Conservation (phyloP, 768 basidiomycete genomes). For the Phylloporus sp. region DNA sequence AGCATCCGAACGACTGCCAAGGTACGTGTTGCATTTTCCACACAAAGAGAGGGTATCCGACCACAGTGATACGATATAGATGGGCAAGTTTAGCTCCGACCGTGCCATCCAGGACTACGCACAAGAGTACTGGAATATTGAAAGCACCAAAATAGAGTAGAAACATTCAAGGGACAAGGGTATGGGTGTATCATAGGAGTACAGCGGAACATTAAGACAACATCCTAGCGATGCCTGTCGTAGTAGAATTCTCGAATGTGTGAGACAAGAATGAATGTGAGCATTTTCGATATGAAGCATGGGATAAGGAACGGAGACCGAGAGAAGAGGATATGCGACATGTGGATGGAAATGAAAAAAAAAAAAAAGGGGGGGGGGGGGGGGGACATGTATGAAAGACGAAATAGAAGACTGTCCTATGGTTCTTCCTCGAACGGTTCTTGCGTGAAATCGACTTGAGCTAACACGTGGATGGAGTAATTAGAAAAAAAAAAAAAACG, state of each 20-base stretch:
- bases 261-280: slow-evolving; percentile 9
- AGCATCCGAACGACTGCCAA: slow-evolving; percentile 80
- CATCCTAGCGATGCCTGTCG: slow-evolving; percentile 10
- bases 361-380: too few species aligned
- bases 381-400: not conserved
- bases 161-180: not conserved
- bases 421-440: slow-evolving; percentile 8
- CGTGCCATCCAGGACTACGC: slow-evolving; percentile 91
- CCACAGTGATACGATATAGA: slow-evolving; percentile 40
- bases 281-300: not conserved
- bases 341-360: not conserved
- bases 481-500: too few species aligned
- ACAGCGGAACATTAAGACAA: slow-evolving; percentile 3
- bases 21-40: slow-evolving; percentile 60
- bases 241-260: slow-evolving; percentile 11
- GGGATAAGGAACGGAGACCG: slow-evolving; percentile 4
- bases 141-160: slow-evolving; percentile 38
- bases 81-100: slow-evolving; percentile 98
- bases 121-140: slow-evolving; percentile 82
- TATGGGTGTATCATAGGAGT: slow-evolving; percentile 11
- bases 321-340: not conserved
- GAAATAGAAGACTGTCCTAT: not conserved
- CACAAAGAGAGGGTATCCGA: slow-evolving; percentile 42
- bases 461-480: too few species aligned
- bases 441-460: too few species aligned